Percentiles rank a stretch among this genome's conserved stretches.
Evolutionary conservation across 2,329 filamentous ascomycete genomes (phyloP).

Genomic region (Aaosphaeria arxii): DNA sequence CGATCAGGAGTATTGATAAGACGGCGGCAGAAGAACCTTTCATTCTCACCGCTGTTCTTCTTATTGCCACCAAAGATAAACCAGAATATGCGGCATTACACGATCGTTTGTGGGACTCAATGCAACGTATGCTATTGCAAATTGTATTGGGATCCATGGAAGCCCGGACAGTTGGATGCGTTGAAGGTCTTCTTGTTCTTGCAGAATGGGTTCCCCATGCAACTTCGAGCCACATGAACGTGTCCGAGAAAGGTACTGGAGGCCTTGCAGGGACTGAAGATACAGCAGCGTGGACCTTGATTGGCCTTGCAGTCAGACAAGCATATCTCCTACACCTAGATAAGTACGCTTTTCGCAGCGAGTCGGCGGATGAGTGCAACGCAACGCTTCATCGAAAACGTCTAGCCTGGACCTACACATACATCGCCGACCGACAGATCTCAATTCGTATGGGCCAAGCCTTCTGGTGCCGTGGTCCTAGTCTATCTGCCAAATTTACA

Average conservation of each 20-base stretch:
- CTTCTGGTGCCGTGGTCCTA: constrained; percentile 6
- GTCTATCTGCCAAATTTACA: constrained; percentile 4
- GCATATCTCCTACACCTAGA: constrained; percentile 8
- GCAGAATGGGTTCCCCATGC: constrained; percentile 7
- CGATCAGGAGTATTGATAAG: neutral
- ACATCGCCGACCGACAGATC: constrained; percentile 6
- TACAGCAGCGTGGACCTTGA: constrained; percentile 5
- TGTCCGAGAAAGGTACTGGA: constrained; percentile 2
- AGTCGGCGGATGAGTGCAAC: constrained; percentile 1
- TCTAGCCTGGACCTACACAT: constrained; percentile 8
- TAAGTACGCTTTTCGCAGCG: constrained; percentile 4
- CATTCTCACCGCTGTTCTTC: constrained; percentile 5
- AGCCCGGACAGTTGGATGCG: constrained; percentile 6
- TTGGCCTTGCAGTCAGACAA: constrained; percentile 6
- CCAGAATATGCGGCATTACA: constrained; percentile 2
- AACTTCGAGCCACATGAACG: constrained; percentile 1
- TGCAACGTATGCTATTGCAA: constrained; percentile 3
- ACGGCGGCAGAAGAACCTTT: constrained; percentile 3
- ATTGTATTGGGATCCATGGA: constrained; percentile 4
- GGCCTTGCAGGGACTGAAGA: constrained; percentile 6
- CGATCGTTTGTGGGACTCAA: constrained; percentile 2
- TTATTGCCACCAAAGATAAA: constrained; percentile 5
- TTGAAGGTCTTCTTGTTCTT: constrained; percentile 6
- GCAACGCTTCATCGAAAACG: constrained; percentile 2
- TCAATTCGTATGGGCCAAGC: constrained; percentile 8